phyloP scores from a whole-genome alignment of 768 basidiomycete genomes.

The Naganishia vaughanmartiniae region DNA sequence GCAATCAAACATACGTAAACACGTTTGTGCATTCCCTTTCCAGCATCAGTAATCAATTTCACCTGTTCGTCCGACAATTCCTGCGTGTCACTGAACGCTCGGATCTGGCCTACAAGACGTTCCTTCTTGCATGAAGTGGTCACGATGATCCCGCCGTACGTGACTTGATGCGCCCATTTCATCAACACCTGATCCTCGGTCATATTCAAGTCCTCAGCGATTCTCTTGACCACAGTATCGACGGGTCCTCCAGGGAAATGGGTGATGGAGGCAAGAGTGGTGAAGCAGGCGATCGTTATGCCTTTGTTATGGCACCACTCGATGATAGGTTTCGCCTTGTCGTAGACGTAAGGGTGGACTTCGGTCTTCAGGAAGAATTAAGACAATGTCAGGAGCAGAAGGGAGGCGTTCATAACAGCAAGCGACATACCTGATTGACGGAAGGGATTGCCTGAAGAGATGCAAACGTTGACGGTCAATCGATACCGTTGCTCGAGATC shows the following conservation, averaged over 20 bases:
- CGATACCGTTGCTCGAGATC: neutral
- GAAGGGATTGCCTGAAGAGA: neutral
- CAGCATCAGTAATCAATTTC: neutral
- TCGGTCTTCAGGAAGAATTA: conserved; percentile 52
- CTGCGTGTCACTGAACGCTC: conserved; percentile 3
- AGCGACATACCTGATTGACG: conserved; percentile 12
- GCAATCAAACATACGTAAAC: neutral
- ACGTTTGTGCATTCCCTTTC: neutral
- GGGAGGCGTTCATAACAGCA: no score
- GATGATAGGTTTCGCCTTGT: conserved; percentile 40
- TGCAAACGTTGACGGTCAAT: neutral
- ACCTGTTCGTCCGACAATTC: neutral
- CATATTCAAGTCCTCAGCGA: conserved; percentile 29
- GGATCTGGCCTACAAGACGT: neutral
- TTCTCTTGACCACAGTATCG: conserved; percentile 33
- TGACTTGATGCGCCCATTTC: conserved; percentile 38
- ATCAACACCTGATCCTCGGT: conserved; percentile 41
- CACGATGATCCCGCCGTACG: conserved; percentile 33
- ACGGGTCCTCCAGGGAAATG: conserved; percentile 33
- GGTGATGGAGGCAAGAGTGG: conserved; percentile 38
- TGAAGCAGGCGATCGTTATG: conserved; percentile 43
- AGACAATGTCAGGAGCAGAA: no score
- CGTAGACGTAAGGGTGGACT: conserved; percentile 52
- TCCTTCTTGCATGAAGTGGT: conserved; percentile 23
- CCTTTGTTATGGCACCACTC: conserved; percentile 41